Base-by-base conservation (phyloP, 257 asterid genomes). In the Salvia splendens region DNA sequence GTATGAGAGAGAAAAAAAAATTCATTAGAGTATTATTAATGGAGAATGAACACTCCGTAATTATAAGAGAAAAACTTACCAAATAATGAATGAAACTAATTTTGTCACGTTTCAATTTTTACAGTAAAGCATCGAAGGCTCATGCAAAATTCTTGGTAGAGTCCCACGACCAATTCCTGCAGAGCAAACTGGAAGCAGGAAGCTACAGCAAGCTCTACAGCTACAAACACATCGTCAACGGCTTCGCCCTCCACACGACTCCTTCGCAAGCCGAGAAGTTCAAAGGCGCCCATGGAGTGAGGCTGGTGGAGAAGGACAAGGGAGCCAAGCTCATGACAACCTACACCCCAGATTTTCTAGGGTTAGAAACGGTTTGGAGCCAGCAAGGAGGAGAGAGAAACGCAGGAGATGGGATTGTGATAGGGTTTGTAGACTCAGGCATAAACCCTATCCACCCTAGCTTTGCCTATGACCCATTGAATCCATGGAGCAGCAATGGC, bases 361-460 rank as follows among this genome's bases (percentile, higher is more conserved):
- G 89, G 61, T 14, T 89, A 32, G 83, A 85, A 3, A 53, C 72
- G 14, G 96, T 77, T 62, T 93, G 96, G 99, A 78, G 86, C 0
- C 84, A 85, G 60, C 40, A 78, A 79, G 95, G 95, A 51, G 94
- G 92, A 6, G 69, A 73, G 1, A 77, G 65, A 68, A 76, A 86
- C 35, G 96, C 87, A 0, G 98, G 98, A 12, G 99, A 90, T 64
- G 97, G 95, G 24, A 60, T 86, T 14, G 99, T 90, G 79, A 90
- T 93, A 11, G 99, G 95, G 15, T 81, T 93, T 65, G 84, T 86
- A 65, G 96, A 93, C 62, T 81, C 97, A 0, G 97, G 99, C 14
- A 86, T 93, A 59, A 81, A 93, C 36, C 95, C 94, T 0, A 28
- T 41, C 8, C 94, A 90, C 17, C 95, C 91, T 2, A 90, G 99